Conservation (phyloP, 75 land plant genomes). For the Adiantum capillusveneris region DNA sequence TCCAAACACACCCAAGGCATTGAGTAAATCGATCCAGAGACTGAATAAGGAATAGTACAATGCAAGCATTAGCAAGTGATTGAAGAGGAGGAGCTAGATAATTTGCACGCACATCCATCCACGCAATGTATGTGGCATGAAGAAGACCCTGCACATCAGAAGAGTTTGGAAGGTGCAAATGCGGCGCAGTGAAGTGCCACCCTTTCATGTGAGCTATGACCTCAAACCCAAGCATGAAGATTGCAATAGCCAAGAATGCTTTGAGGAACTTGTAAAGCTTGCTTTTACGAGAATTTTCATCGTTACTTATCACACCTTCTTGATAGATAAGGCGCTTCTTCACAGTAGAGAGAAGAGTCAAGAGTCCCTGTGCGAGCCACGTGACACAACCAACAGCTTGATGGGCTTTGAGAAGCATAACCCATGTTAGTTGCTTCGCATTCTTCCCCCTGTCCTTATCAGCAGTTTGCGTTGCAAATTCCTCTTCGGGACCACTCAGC, state of each 20-base stretch:
- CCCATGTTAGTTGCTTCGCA: slow-evolving; percentile 85
- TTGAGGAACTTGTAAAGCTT: slow-evolving; percentile 50
- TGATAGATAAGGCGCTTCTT: slow-evolving; percentile 33
- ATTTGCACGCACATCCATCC: slow-evolving; percentile 54
- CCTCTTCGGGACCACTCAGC: slow-evolving; percentile 48
- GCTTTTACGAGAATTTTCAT: slow-evolving; percentile 43
- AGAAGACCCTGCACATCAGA: slow-evolving; percentile 38
- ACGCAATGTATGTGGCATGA: slow-evolving; percentile 45
- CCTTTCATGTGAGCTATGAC: slow-evolving; percentile 58
- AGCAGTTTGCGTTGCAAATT: slow-evolving; percentile 12
- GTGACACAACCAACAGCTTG: slow-evolving; percentile 62
- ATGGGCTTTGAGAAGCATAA: slow-evolving; percentile 68
- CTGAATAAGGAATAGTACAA: slow-evolving; percentile 67
- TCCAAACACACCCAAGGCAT: slow-evolving; percentile 74
- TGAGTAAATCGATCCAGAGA: slow-evolving; percentile 55
- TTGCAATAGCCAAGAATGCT: slow-evolving; percentile 37
- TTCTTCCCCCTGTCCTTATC: slow-evolving; percentile 62
- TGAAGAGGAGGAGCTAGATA: slow-evolving; percentile 73
- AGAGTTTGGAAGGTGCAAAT: slow-evolving; percentile 35
- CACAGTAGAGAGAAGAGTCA: slow-evolving; percentile 49
- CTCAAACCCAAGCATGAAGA: slow-evolving; percentile 51
- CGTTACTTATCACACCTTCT: slow-evolving; percentile 22
- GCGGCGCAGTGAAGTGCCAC: slow-evolving; percentile 56
- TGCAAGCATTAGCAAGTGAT: slow-evolving; percentile 50
- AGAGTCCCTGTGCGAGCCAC: slow-evolving; percentile 49